Base-by-base conservation (phyloP, 2,329 filamentous ascomycete genomes). In the Scopulariopsis brevicaulis region DNA sequence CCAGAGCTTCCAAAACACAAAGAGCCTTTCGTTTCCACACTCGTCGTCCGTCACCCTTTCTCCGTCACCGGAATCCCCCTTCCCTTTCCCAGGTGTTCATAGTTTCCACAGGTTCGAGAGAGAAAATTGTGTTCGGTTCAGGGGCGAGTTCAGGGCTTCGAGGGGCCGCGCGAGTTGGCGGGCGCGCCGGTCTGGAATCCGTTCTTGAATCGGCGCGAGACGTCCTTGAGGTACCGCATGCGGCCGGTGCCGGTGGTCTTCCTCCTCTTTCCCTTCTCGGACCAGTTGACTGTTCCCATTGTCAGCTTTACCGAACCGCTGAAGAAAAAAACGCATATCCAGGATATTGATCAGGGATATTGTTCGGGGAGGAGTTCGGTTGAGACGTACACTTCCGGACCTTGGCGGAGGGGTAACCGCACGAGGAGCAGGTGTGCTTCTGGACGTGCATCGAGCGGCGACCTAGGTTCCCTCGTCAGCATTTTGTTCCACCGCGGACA, bases 181-280 rank as follows among this genome's bases (percentile, higher is more conserved):
- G 91, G 91, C 69, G 82, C 77, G 73, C 94, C 94, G 68, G 79
- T 84, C 82, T 89, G 93, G 90, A 99, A 99, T 70, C 91, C 92
- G 81, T 99, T 99, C 83, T 87, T 90, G 86, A 96, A 96, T 80
- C 85, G 85, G 77, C 94, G 87, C 74, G 91, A 82, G 74, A 99
- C 86, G 71, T 83, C 84, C 84, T 95, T 96, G 75, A 99, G 84
- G 81, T 92, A 90, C 74, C 90, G 86, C 87, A 92, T 94, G 78
- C 94, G 90, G 77, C 94, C 94, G 73, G 90, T 93, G 71, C 94
- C 94, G 75, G 89, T 93, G 73, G 93, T 96, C 92, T 96, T 97
- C 88, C 94, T 95, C 78, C 94, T 85, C 90, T 97, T 97, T 71
- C 92, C 93, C 89, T 99, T 99, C 86, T 97, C 93, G 77, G 89